Conservation (phyloP, 2,329 filamentous ascomycete species). For the Ceratocystis cubensis region DNA sequence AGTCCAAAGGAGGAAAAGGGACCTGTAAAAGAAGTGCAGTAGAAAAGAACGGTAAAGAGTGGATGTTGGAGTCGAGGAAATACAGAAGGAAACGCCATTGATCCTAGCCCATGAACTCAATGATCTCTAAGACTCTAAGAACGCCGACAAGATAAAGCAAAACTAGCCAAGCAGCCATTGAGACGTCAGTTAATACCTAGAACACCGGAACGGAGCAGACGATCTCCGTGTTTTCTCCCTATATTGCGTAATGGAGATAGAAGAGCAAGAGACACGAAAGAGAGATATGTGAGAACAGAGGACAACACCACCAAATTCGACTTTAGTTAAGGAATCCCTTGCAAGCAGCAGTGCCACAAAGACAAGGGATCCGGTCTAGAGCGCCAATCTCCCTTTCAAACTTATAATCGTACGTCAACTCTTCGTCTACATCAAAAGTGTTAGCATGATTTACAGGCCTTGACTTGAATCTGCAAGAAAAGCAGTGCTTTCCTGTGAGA, state of each 20-base stretch:
- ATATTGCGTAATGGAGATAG: neutral
- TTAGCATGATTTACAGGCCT: conserved; percentile 11
- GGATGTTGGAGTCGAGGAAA: neutral
- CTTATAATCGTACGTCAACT: conserved; percentile 99
- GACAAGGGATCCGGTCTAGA: conserved; percentile 88
- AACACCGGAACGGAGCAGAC: neutral
- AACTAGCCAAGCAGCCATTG: neutral
- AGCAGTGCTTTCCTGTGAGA: neutral
- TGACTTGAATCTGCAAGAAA: neutral
- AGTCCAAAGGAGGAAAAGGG: neutral
- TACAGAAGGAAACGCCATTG: neutral
- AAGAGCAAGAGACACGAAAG: neutral
- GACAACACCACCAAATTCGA: neutral
- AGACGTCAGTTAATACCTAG: neutral
- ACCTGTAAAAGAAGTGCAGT: neutral
- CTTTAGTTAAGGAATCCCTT: conserved; percentile 95
- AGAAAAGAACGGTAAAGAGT: neutral
- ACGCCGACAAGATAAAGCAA: neutral
- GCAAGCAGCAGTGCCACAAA: conserved; percentile 89
- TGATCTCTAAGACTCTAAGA: neutral
- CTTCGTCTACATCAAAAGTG: conserved; percentile 57
- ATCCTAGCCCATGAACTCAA: too few relatives aligned
- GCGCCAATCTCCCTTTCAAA: conserved; percentile 96
- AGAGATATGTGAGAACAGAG: neutral
- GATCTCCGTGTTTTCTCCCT: neutral